Evolutionary conservation across 2,329 filamentous ascomycete species (phyloP).

Genomic region (Talaromyces pinophilus): DNA sequence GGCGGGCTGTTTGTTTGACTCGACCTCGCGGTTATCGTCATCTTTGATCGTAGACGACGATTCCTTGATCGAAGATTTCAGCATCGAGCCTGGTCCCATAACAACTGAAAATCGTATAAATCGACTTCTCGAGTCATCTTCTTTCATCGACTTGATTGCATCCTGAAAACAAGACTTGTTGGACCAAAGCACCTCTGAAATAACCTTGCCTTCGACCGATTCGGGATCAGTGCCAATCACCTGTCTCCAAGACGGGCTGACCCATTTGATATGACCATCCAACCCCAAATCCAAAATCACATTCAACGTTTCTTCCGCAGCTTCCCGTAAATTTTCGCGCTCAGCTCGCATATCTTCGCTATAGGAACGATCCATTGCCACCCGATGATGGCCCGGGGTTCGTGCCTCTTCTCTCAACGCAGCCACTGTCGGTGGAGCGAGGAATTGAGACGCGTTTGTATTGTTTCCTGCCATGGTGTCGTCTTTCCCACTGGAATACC

Average conservation of each 20-base stretch:
- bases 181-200: conserved; percentile 78
- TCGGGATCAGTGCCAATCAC: conserved; percentile 79
- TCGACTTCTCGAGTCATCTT: conserved; percentile 89
- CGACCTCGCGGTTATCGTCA: conserved; percentile 7
- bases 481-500: conserved; percentile 17
- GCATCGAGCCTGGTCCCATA: conserved; percentile 68
- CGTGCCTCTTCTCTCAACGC: conserved; percentile 48
- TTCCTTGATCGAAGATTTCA: conserved; percentile 45
- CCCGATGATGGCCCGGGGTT: conserved; percentile 36
- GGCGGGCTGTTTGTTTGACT: conserved; percentile 11
- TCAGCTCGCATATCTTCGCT: conserved; percentile 92
- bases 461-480: conserved; percentile 47
- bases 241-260: conserved; percentile 93
- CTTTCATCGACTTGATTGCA: conserved; percentile 82
- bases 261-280: conserved; percentile 89
- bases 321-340: conserved; percentile 89
- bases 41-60: conserved; percentile 8
- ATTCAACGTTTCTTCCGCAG: conserved; percentile 93
- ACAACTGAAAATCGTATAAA: conserved; percentile 78
- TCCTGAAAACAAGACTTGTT: conserved; percentile 80
- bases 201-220: conserved; percentile 71
- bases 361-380: conserved; percentile 62
- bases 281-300: conserved; percentile 93
- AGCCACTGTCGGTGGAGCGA: conserved; percentile 48
- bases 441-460: conserved; percentile 40